A percentile compares a stretch with the other conserved stretches of the same genome.
These are phyloP conservation scores for Corylus heterophylla DNA, from an alignment of 306 rosid species.

Conservation along the genomic window DNA sequence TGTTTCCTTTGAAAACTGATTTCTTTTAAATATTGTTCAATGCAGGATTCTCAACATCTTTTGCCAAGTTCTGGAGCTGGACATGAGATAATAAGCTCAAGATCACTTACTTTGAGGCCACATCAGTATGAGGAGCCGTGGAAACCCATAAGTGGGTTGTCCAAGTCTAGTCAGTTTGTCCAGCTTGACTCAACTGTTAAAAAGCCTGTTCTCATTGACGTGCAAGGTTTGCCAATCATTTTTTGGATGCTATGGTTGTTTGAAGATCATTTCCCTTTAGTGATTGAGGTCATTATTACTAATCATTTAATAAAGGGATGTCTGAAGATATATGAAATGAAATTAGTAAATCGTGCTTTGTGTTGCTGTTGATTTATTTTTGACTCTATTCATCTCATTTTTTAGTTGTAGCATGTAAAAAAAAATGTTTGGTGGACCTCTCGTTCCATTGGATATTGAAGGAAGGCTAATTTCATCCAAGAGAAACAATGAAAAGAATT, in stretches of 20 bases:
- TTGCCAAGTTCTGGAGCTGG: slow-evolving; percentile 43
- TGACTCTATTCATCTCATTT: neutral
- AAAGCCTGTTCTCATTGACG: slow-evolving; percentile 39
- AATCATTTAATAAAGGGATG: neutral
- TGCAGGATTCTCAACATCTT: slow-evolving; percentile 55
- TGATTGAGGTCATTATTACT: neutral
- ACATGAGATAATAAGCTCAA: slow-evolving; percentile 47
- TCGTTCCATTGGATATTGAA: neutral
- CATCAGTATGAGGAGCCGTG: slow-evolving; percentile 35
- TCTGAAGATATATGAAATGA: neutral
- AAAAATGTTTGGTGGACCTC: neutral
- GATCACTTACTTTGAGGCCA: slow-evolving; percentile 43
- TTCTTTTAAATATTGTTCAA: slow-evolving; percentile 14
- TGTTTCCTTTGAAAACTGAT: slow-evolving; percentile 7
- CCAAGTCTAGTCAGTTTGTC: slow-evolving; percentile 36
- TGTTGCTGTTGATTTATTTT: neutral
- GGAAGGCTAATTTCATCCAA: neutral
- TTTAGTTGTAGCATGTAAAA: too few species aligned
- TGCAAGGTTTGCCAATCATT: slow-evolving; percentile 53
- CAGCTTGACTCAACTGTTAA: slow-evolving; percentile 43
- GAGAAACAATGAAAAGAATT: too few species aligned
- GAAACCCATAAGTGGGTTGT: slow-evolving; percentile 46
- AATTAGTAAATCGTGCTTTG: neutral
- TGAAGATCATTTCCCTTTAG: neutral
- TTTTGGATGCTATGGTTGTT: slow-evolving; percentile 18